These are phyloP conservation scores for Suillus luteus DNA, from an alignment of 768 basidiomycete genomes.

Conservation along the genomic window DNA sequence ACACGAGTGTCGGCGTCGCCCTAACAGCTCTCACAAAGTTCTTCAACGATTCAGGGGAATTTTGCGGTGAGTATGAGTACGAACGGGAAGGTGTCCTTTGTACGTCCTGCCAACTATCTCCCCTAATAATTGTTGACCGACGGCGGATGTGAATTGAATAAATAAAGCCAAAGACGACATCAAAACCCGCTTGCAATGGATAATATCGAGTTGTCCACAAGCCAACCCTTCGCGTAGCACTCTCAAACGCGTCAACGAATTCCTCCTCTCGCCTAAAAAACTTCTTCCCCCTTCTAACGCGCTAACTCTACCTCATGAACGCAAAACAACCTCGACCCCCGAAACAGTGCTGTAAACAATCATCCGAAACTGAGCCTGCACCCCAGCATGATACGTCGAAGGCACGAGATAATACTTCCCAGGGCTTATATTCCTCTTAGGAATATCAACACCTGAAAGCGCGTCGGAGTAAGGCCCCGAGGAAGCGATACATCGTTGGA, in stretches of 20 bases:
- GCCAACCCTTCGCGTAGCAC: constrained; percentile 86
- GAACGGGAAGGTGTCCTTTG: constrained; percentile 17
- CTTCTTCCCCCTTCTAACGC: not conserved
- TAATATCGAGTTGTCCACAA: constrained; percentile 70
- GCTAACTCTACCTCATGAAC: not conserved
- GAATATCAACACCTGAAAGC: constrained; percentile 69
- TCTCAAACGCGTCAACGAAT: constrained; percentile 78
- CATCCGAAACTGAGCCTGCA: constrained; percentile 54
- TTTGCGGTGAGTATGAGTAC: constrained; percentile 13
- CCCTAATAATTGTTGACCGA: not conserved
- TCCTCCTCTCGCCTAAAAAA: constrained; percentile 15
- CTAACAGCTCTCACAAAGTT: constrained; percentile 57
- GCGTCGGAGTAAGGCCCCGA: constrained; percentile 83
- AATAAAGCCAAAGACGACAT: constrained; percentile 59
- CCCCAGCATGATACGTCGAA: constrained; percentile 67
- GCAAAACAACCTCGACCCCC: constrained; percentile 25
- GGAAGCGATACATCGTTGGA: constrained; percentile 54
- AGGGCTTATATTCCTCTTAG: constrained; percentile 46
- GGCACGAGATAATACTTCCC: constrained; percentile 77
- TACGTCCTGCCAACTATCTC: constrained; percentile 19
- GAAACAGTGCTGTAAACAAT: constrained; percentile 55
- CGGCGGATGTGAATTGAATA: not conserved
- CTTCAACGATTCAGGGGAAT: constrained; percentile 56
- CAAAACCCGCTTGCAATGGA: constrained; percentile 79
- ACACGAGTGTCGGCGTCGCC: constrained; percentile 64